Evolutionary conservation across 1,284 basidiomycete genomes (phyloP).

Genomic region (Ceratobasidium sp.): DNA sequence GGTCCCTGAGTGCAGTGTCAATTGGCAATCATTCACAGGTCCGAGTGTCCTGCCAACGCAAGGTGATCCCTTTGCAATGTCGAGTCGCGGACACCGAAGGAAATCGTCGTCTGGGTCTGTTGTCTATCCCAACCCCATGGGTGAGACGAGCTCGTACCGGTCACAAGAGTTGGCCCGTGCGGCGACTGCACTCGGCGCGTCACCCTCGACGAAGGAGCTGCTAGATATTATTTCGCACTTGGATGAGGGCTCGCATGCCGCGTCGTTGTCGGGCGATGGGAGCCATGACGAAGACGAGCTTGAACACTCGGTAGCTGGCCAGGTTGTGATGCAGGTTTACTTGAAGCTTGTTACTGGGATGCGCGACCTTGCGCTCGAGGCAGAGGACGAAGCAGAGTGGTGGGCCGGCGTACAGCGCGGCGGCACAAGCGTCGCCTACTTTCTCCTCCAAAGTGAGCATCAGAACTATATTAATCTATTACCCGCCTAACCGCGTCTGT

Average conservation of each 20-base stretch:
- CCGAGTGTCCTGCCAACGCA: not conserved
- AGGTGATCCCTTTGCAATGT: not conserved
- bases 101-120: slow-evolving; percentile 10
- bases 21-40: not conserved
- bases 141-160: slow-evolving; percentile 6
- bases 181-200: slow-evolving; percentile 7
- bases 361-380: slow-evolving; percentile 68
- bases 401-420: slow-evolving; percentile 59
- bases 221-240: slow-evolving; percentile 7
- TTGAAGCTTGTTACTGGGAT: slow-evolving; percentile 66
- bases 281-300: slow-evolving; percentile 2
- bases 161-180: slow-evolving; percentile 21
- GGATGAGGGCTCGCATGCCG: not conserved
- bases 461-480: not conserved
- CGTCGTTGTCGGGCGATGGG: not conserved
- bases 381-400: slow-evolving; percentile 78
- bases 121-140: slow-evolving; percentile 7
- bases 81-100: slow-evolving; percentile 8
- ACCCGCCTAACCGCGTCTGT: slow-evolving; percentile 1
- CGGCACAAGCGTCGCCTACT: slow-evolving; percentile 43
- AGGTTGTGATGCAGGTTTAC: slow-evolving; percentile 58
- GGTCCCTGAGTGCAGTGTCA: too few species aligned
- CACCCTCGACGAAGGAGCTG: slow-evolving; percentile 23
- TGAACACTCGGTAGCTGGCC: slow-evolving; percentile 20
- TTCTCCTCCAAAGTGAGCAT: slow-evolving; percentile 47